Base-by-base conservation (phyloP, 2,329 filamentous ascomycete genomes). In the Colletotrichum sp. region DNA sequence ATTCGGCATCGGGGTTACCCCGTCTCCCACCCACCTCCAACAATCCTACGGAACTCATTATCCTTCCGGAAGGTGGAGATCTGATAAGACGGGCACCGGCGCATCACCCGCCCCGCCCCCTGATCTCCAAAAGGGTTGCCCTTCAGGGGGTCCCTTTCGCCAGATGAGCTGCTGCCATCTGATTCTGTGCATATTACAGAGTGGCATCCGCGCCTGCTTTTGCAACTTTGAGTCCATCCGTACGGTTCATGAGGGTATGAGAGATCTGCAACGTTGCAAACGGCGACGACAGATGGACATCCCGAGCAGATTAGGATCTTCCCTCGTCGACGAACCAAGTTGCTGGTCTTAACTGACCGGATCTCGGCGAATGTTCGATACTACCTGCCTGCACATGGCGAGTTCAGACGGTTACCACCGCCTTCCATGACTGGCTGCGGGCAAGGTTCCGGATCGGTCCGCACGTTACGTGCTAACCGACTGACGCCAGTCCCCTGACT, bases 221-320 rank as follows among this genome's bases (percentile, higher is more conserved):
- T 28, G 28, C 21, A 39, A n/a, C 12, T n/a, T 24, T 7, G 16
- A 52, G 24, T 21, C 30, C 62, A 66, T 60, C 24, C 21, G 30
- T 13, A 6, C 8, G 30, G 72, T 72, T 60, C 68, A 72, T 72
- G 36, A 67, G 72, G 52, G 32, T 72, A 49, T 26, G 16, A 63
- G 6, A 8, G 68, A 39, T 32, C 52, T 75, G 68, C 72, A 75
- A 75, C 72, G 72, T 75, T 75, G 62, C 68, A 75, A 32, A 26
- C 6, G 12, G 12, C 16, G 30, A 66, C 13, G 62, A 16, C 34
- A 34, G 28, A 63, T 34, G 28, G 30, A 16, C 28, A 36, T 36
- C 5, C 44, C 44, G n/a, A 4, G 59, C 6, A 36, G 30, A 36
- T 63, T n/a, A 15, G 18, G 30, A 63, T 63, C 59, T n/a, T 12